phyloP scores from a whole-genome alignment of 768 basidiomycete species.

The Boletus rubropictus region DNA sequence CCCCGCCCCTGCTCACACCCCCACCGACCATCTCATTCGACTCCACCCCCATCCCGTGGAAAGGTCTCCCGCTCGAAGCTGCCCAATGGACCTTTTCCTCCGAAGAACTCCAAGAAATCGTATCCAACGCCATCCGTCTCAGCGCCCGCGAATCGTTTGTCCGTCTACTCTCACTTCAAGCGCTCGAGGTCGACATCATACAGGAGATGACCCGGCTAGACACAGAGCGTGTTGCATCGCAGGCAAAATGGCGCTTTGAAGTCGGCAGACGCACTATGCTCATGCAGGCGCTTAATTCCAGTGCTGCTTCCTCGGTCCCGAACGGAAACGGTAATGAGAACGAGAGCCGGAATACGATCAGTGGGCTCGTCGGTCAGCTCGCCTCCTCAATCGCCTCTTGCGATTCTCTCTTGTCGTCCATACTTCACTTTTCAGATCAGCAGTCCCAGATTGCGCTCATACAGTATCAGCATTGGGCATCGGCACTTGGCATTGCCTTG shows the following conservation, averaged over 20 bases:
- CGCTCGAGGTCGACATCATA: constrained; percentile 53
- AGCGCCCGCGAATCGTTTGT: constrained; percentile 67
- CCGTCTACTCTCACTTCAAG: constrained; percentile 58
- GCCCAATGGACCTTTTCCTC: constrained; percentile 59
- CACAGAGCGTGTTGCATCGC: constrained; percentile 45
- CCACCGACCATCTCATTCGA: constrained; percentile 56
- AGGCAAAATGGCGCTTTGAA: constrained; percentile 64
- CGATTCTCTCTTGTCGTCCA: constrained; percentile 52
- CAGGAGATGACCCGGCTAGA: constrained; percentile 56
- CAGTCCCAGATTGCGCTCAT: constrained; percentile 55
- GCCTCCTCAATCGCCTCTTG: constrained; percentile 53
- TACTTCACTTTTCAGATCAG: constrained; percentile 58
- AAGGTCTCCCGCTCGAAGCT: constrained; percentile 62
- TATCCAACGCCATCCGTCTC: constrained; percentile 63
- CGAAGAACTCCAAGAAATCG: constrained; percentile 56
- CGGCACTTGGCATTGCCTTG: constrained; percentile 71
- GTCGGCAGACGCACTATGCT: constrained; percentile 64
- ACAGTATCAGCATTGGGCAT: constrained; percentile 63
- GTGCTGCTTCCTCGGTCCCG: constrained; percentile 29
- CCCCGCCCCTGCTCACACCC: constrained; percentile 35
- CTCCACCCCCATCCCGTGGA: constrained; percentile 52
- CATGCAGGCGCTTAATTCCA: constrained; percentile 61
- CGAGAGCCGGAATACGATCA: constrained; percentile 35
- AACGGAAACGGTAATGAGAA: not conserved
- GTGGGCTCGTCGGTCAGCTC: constrained; percentile 50